Base-by-base conservation (phyloP, 78 protist species). In the Polysphondylium violaceum region DNA sequence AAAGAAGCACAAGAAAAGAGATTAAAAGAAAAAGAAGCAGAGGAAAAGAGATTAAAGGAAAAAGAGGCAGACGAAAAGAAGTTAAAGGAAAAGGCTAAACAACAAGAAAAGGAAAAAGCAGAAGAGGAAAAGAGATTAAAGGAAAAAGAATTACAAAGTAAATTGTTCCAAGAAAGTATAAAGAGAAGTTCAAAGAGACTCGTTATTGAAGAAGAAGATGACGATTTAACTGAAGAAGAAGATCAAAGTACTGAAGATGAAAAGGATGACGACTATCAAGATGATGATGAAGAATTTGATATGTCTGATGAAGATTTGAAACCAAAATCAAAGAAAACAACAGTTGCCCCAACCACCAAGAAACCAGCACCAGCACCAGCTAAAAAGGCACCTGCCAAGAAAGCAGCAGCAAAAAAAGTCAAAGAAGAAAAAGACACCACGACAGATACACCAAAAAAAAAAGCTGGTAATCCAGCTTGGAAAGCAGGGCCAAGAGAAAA, bases 1-100 rank as follows among this genome's bases (percentile, higher is more conserved):
- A 14, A 63, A 27, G 55, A 65, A 65, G 31, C n/a, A n/a, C n/a
- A 65, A 65, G 73, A 65, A 6, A 65, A 65, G 73, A 65, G 40
- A 65, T 38, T 33, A 21, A 65, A 65, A 65, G 8, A 38, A 38
- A 65, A 65, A 65, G 21, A 44, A 21, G 55, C 73, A 3, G 50
- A 61, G 35, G 35, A 61, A 55, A 55, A 5, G 9, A n/a, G 65
- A 25, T 29, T 29, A 55, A 0, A 21, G 23, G 8, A 23, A 58
- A 56, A 56, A 14, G 25, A 56, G 0, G 63, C 23, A 55, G 61
- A 55, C 11, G 1, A 55, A n/a, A n/a, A n/a, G n/a, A n/a, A 47
- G 53, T 11, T 47, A 47, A 7, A 47, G 11, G 8, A 38, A 36
- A 60, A 8, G 55, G 21, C 19, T 51, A 19, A 64, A 29, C 73